Evolutionary conservation across 257 asterid species (phyloP), one percentile per base, ranked within the genome.

Genomic region (Solanum virginianum): DNA sequence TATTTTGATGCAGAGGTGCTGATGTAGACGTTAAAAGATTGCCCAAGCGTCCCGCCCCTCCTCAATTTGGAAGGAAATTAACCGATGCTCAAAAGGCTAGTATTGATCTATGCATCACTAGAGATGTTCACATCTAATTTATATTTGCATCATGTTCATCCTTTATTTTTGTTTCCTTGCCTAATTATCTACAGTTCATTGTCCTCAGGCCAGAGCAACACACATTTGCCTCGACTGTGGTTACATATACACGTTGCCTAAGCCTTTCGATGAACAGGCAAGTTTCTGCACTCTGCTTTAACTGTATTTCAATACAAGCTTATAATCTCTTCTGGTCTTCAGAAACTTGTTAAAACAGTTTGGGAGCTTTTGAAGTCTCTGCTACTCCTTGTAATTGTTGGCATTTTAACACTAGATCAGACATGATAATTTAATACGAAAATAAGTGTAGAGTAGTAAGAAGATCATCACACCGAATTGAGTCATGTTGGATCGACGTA

Each of bases 151-250:
- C 11, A 16, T 53, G 1, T 16, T 26, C 17, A 2, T 53, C 63
- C 11, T 53, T 51, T 26, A 20, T 53, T 26, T 16, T 26, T 53
- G 60, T 83, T 54, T 66, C 29, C 47, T 45, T 32, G 12, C 83
- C 47, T 39, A 39, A 62, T 43, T 20, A 13, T 81, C 47, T 83
- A 82, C 29, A 17, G 22, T 62, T 83, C 65, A 18, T 16, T 36
- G 20, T 54, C 86, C 56, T 63, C 94, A 96, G 99, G 93, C 91
- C 6, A 93, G 98, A 65, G 99, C 99, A 29, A 94, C 96, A 84
- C 99, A 97, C 86, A 97, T 95, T 81, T 97, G 99, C 95, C 96
- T 97, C 12, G 99, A 95, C 71, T 97, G 99, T 84, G 99, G 99
- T 84, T 97, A 89, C 91, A 94, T 97, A 59, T 97, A 97, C 92